Evolutionary conservation across 164 flowering plant genomes (phyloP).

Genomic region (Nymphaea colorata): DNA sequence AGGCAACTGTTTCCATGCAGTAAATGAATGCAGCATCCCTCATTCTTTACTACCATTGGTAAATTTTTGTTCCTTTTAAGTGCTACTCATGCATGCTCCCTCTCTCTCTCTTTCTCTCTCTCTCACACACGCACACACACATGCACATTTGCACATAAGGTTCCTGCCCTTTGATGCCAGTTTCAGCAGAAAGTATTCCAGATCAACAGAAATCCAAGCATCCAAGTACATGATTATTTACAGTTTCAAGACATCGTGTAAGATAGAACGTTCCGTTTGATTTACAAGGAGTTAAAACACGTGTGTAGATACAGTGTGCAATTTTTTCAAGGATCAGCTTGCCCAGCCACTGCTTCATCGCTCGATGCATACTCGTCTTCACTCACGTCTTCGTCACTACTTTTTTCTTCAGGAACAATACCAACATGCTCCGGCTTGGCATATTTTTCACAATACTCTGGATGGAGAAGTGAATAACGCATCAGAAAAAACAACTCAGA

Average conservation of each 20-base stretch:
- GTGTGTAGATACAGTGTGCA: not conserved
- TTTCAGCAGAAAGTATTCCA: no score
- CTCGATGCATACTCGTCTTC: constrained; percentile 47
- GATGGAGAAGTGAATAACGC: not conserved
- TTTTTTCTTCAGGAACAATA: constrained; percentile 33
- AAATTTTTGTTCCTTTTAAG: no score
- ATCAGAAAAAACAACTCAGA: not conserved
- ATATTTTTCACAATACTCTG: constrained; percentile 56
- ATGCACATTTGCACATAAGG: no score
- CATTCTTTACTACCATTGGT: no score
- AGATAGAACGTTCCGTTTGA: not conserved
- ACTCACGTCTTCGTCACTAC: constrained; percentile 50
- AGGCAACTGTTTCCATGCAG: no score
- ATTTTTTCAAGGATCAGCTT: constrained; percentile 25
- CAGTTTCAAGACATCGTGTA: not conserved
- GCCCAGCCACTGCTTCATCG: constrained; percentile 38
- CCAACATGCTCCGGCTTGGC: constrained; percentile 52
- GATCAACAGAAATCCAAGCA: not conserved
- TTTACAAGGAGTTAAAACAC: not conserved
- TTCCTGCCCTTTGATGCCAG: no score
- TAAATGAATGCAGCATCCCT: no score
- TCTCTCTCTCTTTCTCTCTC: no score
- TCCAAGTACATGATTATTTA: not conserved
- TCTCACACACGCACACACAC: no score
- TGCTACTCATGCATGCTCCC: no score